Evolutionary conservation across 2,329 filamentous ascomycete genomes (phyloP).

Genomic region (Diaporthe caulivora): DNA sequence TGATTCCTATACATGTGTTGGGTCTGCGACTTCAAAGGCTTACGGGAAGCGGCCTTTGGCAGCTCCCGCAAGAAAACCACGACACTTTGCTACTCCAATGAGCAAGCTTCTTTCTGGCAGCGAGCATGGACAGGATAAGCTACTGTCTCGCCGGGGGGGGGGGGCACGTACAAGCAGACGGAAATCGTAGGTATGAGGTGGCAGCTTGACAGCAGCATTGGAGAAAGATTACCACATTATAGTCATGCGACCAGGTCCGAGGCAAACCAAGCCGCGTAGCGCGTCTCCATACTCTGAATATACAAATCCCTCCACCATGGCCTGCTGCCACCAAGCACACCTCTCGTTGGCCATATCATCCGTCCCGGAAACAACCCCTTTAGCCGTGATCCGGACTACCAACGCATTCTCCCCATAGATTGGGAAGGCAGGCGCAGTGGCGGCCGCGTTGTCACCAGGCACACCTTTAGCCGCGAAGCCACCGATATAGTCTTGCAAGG

Average conservation of each 20-base stretch:
- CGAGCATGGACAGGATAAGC: neutral
- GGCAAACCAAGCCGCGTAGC: neutral
- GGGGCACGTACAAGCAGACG: no score
- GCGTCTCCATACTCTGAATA: neutral
- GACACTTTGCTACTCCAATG: no score
- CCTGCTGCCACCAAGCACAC: conserved; percentile 51
- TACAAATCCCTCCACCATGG: conserved; percentile 44
- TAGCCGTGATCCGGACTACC: conserved; percentile 41
- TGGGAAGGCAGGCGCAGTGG: conserved; percentile 41
- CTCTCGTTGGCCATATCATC: conserved; percentile 48
- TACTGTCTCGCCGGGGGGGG: no score
- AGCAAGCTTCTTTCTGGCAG: no score
- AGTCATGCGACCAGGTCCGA: neutral
- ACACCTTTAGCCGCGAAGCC: conserved; percentile 49
- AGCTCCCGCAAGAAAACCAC: no score
- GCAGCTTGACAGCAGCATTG: neutral
- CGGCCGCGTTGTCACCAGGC: conserved; percentile 44
- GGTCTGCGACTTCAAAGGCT: no score
- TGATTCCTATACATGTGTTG: no score
- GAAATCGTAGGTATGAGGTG: no score
- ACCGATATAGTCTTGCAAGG: conserved; percentile 52
- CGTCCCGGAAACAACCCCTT: conserved; percentile 36
- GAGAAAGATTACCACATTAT: neutral
- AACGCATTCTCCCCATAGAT: conserved; percentile 42
- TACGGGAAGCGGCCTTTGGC: no score